Percentiles rank a stretch among this genome's conserved stretches.
Evolutionary conservation across 2,329 filamentous ascomycete species (phyloP).

Genomic region (Aspergillus pseudoviridinutans): DNA sequence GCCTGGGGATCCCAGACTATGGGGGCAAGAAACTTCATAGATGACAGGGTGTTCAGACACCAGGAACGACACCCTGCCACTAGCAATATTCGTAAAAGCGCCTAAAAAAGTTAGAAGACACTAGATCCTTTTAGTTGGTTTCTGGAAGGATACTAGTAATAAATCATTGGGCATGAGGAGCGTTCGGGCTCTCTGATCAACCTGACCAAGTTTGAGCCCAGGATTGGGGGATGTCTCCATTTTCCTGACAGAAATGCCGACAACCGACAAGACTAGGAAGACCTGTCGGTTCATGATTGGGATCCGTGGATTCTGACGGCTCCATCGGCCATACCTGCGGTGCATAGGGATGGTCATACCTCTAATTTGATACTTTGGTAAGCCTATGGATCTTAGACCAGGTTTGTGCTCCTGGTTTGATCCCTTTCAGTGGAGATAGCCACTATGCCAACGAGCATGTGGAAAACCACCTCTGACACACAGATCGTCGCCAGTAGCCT

Average conservation of each 20-base stretch:
- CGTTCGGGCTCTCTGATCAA: background rate
- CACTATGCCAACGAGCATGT: background rate
- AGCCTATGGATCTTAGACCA: background rate
- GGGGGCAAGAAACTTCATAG: background rate
- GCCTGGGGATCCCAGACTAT: background rate
- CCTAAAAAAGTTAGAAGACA: background rate
- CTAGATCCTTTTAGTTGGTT: conserved; percentile 8
- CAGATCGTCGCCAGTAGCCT: background rate
- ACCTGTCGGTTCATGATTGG: too few relatives aligned
- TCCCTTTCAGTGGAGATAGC: background rate
- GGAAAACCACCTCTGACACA: background rate
- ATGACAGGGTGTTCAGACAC: background rate
- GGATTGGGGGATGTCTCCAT: background rate
- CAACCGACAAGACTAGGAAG: too few relatives aligned
- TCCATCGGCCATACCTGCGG: too few relatives aligned
- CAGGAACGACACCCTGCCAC: too few relatives aligned
- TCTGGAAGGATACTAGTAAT: conserved; percentile 17
- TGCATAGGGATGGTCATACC: background rate
- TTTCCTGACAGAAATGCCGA: background rate
- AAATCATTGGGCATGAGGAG: conserved; percentile 5
- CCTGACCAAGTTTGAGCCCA: background rate
- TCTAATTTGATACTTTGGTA: background rate
- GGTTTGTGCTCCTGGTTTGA: background rate
- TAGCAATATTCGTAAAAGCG: background rate
- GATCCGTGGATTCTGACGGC: too few relatives aligned